Percentiles rank a stretch among this genome's conserved stretches.
Conservation (phyloP, 208 protist species). For the Novymonas esmeraldas region DNA sequence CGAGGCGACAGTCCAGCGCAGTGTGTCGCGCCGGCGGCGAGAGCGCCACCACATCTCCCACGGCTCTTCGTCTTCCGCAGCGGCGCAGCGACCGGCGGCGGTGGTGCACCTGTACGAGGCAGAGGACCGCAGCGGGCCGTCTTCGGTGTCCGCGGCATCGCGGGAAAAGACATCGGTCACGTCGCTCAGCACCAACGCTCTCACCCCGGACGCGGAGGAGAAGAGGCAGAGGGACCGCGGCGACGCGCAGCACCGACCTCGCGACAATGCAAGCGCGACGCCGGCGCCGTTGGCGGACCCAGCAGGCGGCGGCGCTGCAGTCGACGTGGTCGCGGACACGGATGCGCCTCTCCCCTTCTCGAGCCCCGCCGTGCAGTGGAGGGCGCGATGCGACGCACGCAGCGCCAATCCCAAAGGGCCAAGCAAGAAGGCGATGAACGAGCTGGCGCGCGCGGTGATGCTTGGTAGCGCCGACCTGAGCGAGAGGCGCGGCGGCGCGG, state of each 20-base stretch:
- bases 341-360: slow-evolving; percentile 9
- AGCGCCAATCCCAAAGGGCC: slow-evolving; percentile 16
- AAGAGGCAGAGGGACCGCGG: neutral
- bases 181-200: slow-evolving; percentile 29
- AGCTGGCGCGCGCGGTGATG: neutral
- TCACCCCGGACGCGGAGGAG: slow-evolving; percentile 17
- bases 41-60: neutral
- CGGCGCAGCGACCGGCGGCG: neutral
- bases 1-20: neutral
- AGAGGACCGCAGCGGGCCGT: neutral
- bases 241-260: too few species aligned
- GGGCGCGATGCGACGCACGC: neutral
- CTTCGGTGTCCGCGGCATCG: neutral
- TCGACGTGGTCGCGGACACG: neutral
- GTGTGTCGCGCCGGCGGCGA: neutral
- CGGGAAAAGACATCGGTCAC: slow-evolving; percentile 15
- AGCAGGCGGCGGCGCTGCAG: neutral
- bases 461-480: neutral
- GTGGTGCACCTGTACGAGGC: slow-evolving; percentile 12
- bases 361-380: slow-evolving; percentile 10
- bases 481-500: neutral
- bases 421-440: neutral
- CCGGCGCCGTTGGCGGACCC: neutral
- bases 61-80: neutral
- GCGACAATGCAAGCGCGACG: neutral